Percentiles rank a stretch among this genome's conserved stretches.
phyloP scores from a whole-genome alignment of 257 asterid species.

The Nicotiana tabacum region DNA sequence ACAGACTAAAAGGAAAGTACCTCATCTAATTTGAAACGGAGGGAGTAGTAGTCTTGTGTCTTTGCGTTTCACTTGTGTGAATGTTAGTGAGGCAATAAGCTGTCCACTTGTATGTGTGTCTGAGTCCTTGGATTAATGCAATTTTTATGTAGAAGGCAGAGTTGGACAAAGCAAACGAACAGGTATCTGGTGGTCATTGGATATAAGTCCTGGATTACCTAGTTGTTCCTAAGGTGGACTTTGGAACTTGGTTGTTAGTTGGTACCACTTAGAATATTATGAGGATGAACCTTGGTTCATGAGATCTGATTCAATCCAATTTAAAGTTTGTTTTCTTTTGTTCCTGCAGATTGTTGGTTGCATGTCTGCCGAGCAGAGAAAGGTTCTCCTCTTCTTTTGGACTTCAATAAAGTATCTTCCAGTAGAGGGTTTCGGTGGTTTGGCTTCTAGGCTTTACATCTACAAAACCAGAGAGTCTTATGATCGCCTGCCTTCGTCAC shows the following conservation, averaged over 20 bases:
- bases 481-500: constrained; percentile 85
- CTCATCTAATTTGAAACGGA: no score
- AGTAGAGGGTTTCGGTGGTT: constrained; percentile 79
- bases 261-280: background rate
- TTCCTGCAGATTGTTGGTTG: constrained; percentile 50
- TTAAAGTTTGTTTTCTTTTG: background rate
- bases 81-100: background rate
- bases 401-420: constrained; percentile 89
- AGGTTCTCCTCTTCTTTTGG: constrained; percentile 92
- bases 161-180: constrained; percentile 1
- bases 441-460: constrained; percentile 75
- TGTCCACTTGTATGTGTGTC: background rate
- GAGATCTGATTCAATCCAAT: background rate
- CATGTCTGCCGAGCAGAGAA: constrained; percentile 79
- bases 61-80: background rate
- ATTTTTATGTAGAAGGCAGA: background rate
- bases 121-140: background rate
- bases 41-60: background rate
- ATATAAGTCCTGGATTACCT: background rate
- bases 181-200: background rate
- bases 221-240: background rate
- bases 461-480: constrained; percentile 45
- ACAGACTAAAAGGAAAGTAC: no score
- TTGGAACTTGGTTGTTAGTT: background rate
- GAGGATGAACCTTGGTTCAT: background rate